These are phyloP conservation scores for Spathaspora passalidarum DNA, from an alignment of 805 yeast genomes.

Conservation along the genomic window DNA sequence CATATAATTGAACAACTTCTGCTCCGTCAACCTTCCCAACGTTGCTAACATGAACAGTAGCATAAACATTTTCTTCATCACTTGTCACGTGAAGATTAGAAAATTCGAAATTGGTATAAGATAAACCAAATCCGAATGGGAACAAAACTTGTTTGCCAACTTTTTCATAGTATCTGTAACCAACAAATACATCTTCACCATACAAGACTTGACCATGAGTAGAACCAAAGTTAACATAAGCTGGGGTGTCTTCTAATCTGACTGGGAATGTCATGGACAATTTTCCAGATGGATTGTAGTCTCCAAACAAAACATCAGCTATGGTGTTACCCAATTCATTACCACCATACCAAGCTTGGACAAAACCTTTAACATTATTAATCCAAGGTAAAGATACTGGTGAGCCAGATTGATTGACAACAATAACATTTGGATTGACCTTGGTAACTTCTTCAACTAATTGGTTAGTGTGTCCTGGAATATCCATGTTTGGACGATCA, in stretches of 20 bases:
- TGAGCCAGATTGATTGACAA: conserved; percentile 33
- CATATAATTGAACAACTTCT: conserved; percentile 56
- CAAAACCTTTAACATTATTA: conserved; percentile 43
- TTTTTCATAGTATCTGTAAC: conserved; percentile 60
- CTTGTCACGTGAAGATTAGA: conserved; percentile 31
- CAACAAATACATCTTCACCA: conserved; percentile 66
- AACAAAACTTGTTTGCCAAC: conserved; percentile 45
- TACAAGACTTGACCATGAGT: conserved; percentile 29
- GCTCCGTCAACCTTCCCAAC: conserved; percentile 48
- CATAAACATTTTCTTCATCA: conserved; percentile 26
- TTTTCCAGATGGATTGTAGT: conserved; percentile 56
- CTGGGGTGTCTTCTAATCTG: conserved; percentile 23
- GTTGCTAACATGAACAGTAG: conserved; percentile 44
- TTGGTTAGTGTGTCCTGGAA: conserved; percentile 27
- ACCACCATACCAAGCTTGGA: conserved; percentile 44
- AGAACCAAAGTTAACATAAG: conserved; percentile 27
- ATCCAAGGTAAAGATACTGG: conserved; percentile 33
- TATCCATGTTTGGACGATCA: conserved; percentile 27
- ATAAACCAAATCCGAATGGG: conserved; percentile 64
- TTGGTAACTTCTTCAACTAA: conserved; percentile 23
- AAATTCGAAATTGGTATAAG: conserved; percentile 51
- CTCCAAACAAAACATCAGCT: conserved; percentile 60
- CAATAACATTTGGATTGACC: conserved; percentile 26
- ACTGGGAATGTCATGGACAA: conserved; percentile 30
- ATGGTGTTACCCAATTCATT: conserved; percentile 56